A percentile compares a stretch with the other conserved stretches of the same genome.
phyloP scores from a whole-genome alignment of 1,284 basidiomycete species.

The Ceratobasidium papillatum region DNA sequence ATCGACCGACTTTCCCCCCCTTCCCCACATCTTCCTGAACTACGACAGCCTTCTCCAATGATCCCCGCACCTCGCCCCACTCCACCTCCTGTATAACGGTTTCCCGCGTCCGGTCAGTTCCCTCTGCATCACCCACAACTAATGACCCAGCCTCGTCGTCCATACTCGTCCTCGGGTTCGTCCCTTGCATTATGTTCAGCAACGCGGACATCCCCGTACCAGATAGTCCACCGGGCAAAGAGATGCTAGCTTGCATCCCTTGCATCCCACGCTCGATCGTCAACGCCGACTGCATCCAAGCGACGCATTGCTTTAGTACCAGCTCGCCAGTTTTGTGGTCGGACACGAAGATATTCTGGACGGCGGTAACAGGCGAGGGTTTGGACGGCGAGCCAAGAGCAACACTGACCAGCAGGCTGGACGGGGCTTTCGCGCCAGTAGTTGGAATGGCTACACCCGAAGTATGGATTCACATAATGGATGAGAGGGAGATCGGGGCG shows the following conservation, averaged over 20 bases:
- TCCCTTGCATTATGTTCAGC: conserved; percentile 47
- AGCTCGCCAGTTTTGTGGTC: conserved; percentile 67
- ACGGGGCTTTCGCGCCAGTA: neutral
- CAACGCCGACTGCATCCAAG: conserved; percentile 32
- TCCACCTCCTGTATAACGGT: conserved; percentile 61
- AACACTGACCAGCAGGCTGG: conserved; percentile 53
- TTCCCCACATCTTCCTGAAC: conserved; percentile 47
- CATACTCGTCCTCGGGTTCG: conserved; percentile 50
- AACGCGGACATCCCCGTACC: conserved; percentile 17
- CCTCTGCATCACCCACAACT: conserved; percentile 64
- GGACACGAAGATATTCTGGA: conserved; percentile 59
- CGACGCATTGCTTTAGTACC: conserved; percentile 61
- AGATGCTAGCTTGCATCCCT: conserved; percentile 27
- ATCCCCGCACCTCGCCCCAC: conserved; percentile 63
- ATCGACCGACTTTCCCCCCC: conserved; percentile 40
- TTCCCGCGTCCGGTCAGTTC: conserved; percentile 72
- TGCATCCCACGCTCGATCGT: conserved; percentile 29
- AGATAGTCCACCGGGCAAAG: conserved; percentile 7
- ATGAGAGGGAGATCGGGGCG: conserved; percentile 54
- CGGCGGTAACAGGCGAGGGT: conserved; percentile 64
- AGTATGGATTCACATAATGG: neutral
- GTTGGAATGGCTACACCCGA: neutral
- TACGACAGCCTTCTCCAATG: conserved; percentile 35
- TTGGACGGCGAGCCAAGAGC: conserved; percentile 62
- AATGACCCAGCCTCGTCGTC: conserved; percentile 46